Base-by-base conservation (phyloP, 805 yeast genomes). In the Novakomyces olei region DNA sequence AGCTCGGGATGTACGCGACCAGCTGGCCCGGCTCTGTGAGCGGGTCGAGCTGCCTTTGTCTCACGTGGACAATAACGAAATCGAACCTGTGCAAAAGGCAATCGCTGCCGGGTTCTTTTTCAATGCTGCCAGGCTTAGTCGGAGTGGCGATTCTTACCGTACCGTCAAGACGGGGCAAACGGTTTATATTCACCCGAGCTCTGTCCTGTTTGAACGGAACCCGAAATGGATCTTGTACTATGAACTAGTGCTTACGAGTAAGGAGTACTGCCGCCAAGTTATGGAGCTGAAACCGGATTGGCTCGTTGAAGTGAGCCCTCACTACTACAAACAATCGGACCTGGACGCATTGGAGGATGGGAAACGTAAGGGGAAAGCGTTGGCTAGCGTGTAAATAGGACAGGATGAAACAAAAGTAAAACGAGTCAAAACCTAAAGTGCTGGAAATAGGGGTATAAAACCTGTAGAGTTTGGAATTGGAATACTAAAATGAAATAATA, bases 231-330 rank as follows among this genome's bases (percentile, higher is more conserved):
- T 81, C 29, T 50, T 85, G 5, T 83, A 79, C 45, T 81, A 81
- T 45, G 76, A 81, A 20, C 60, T 81, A 34, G 65, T 81, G 19
- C 60, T 80, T 41, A 85, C 98, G 0, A 66, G 76, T 10, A 71
- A 72, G 46, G 96, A 85, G 58, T 88, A 77, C 46, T 80, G 85
- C 93, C 76, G 88, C 35, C 80, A 80, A 43, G 72, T 75, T 19
- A 75, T 83, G 12, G 64, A 65, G n/a, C 68, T 88, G 23, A 81
- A 80, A 33, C 77, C 92, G 0, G 61, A 60, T 39, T 78, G 93
- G 93, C 55, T 85, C 54, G 68, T 30, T 66, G 73, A 50, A 51
- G 51, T 49, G 33, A 59, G 54, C 4, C 58, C 57, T 34, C 60
- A 52, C 39, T 60, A 50, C 35, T 55, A 51, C 40, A 46, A 48